Evolutionary conservation across 495 filamentous ascomycete genomes (phyloP).

Genomic region (Cryomyces antarcticus): DNA sequence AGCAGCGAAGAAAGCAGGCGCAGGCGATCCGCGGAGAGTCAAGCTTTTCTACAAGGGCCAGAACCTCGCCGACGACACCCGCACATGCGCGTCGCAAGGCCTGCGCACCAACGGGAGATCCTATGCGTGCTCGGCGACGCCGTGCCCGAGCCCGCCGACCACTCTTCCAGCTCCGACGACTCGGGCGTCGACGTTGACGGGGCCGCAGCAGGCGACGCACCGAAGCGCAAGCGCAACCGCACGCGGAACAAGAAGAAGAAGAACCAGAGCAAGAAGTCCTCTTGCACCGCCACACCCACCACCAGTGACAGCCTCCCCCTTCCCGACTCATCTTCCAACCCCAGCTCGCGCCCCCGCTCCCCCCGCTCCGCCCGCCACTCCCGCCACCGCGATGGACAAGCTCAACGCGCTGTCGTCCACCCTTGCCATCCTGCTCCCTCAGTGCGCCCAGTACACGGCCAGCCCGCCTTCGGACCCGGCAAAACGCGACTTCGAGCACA

Average conservation of each 20-base stretch:
- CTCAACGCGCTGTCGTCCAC: conserved; percentile 48
- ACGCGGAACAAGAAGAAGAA: conserved; percentile 4
- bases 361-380: conserved; percentile 20
- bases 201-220: background rate
- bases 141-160: conserved; percentile 17
- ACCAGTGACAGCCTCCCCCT: conserved; percentile 10
- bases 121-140: conserved; percentile 10
- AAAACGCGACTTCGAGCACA: conserved; percentile 56
- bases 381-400: conserved; percentile 41
- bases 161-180: conserved; percentile 25
- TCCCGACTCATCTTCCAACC: conserved; percentile 1
- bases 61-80: conserved; percentile 42
- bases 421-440: conserved; percentile 36
- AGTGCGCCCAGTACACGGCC: conserved; percentile 40
- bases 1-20: conserved; percentile 40
- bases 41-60: conserved; percentile 71
- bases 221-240: conserved; percentile 9
- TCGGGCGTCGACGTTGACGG: conserved; percentile 7
- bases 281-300: conserved; percentile 8
- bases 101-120: conserved; percentile 20
- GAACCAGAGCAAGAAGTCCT: background rate
- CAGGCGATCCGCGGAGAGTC: conserved; percentile 38
- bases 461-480: conserved; percentile 49
- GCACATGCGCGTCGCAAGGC: conserved; percentile 50
- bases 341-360: background rate